phyloP scores from a whole-genome alignment of 345 rosid species.

The Nasturtium officinale region DNA sequence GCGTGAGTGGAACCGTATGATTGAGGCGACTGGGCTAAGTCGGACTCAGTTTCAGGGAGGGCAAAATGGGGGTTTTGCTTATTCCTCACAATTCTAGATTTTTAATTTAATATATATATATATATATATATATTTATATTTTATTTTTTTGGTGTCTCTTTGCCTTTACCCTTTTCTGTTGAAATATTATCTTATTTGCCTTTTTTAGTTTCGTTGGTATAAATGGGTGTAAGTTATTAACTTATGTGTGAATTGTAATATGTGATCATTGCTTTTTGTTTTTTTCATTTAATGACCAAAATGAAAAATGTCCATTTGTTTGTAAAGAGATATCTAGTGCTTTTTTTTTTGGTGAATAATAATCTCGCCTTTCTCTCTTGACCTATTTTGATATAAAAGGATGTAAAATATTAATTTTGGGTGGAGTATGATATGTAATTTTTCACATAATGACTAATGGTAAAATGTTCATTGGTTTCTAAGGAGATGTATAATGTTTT shows the following conservation, averaged over 20 bases:
- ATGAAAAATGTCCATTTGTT: constrained; percentile 14
- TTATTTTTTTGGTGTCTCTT: not conserved
- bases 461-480: constrained; percentile 14
- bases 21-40: constrained; percentile 57
- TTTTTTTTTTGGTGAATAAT: no score
- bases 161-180: constrained; percentile 11
- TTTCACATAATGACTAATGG: not conserved
- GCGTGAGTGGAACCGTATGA: constrained; percentile 61
- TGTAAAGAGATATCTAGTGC: constrained; percentile 1
- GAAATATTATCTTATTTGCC: constrained; percentile 14
- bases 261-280: constrained; percentile 6
- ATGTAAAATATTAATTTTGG: not conserved
- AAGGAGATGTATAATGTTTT: not conserved
- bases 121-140: no score
- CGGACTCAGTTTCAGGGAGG: constrained; percentile 53
- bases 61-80: constrained; percentile 42
- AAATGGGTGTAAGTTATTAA: constrained; percentile 35
- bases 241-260: constrained; percentile 38
- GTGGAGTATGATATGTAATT: not conserved
- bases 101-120: not conserved
- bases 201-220: constrained; percentile 11
- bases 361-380: not conserved
- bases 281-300: not conserved
- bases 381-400: not conserved
- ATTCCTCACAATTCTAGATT: constrained; percentile 52